Conservation (phyloP, 225 moss, liverwort and hornwort species). For the Pseudoscleropodium purum region DNA sequence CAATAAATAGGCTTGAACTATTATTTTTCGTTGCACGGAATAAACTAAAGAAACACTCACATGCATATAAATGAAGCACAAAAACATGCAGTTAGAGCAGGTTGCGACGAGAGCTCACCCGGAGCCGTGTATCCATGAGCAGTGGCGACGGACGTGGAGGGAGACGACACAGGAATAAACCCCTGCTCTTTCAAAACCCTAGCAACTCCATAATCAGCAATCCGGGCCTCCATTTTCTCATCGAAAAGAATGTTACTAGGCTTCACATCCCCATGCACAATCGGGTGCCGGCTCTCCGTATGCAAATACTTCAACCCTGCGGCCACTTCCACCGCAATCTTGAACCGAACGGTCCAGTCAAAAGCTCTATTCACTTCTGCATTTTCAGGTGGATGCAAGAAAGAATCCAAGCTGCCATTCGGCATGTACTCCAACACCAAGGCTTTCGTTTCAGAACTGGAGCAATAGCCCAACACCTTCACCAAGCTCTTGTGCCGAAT, state of each 20-base stretch:
- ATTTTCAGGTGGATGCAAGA: slow-evolving; percentile 12
- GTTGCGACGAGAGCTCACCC: background rate
- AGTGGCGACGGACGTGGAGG: background rate
- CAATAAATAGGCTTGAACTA: background rate
- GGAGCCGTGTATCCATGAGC: slow-evolving; percentile 25
- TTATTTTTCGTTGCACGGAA: background rate
- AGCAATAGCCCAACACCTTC: slow-evolving; percentile 36
- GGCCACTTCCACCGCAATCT: slow-evolving; percentile 18
- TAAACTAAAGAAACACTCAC: background rate
- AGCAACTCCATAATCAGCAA: slow-evolving; percentile 24
- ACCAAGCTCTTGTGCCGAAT: slow-evolving; percentile 42
- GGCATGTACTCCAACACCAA: slow-evolving; percentile 49
- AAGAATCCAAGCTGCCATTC: slow-evolving; percentile 18
- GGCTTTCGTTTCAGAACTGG: slow-evolving; percentile 11
- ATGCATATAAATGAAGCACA: too few relatives aligned
- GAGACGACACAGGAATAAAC: background rate
- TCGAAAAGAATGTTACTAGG: slow-evolving; percentile 40
- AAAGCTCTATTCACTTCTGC: slow-evolving; percentile 17
- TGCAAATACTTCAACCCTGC: slow-evolving; percentile 33
- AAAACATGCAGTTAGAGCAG: background rate
- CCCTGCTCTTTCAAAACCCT: slow-evolving; percentile 28
- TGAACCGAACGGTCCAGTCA: slow-evolving; percentile 26
- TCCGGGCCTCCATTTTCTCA: slow-evolving; percentile 24
- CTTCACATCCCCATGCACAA: slow-evolving; percentile 43
- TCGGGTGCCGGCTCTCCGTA: slow-evolving; percentile 3